Conservation (phyloP, 2,329 filamentous ascomycete genomes). For the Metarhizium sp. region DNA sequence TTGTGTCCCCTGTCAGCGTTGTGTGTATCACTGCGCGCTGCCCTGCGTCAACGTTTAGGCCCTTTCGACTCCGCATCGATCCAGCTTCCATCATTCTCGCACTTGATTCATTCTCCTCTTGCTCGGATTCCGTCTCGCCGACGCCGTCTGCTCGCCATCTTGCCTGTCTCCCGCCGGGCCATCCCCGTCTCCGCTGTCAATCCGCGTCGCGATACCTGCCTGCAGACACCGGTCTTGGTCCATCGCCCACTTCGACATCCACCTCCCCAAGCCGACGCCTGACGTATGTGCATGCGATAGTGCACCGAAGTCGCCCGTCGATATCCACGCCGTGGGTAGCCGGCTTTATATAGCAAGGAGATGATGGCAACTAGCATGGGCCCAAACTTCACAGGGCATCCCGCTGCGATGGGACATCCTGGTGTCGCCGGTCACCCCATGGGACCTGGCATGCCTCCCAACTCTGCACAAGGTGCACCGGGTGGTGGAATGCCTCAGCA, state of each 20-base stretch:
- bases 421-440: conserved; percentile 59
- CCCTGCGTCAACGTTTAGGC: conserved; percentile 4
- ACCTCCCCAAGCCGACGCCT: conserved; percentile 2
- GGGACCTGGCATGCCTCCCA: conserved; percentile 54
- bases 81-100: neutral
- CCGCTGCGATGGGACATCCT: conserved; percentile 62
- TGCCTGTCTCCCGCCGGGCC: neutral
- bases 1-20: conserved; percentile 3
- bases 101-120: neutral
- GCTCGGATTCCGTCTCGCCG: neutral
- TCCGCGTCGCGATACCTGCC: conserved; percentile 9
- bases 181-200: conserved; percentile 3
- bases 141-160: neutral
- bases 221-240: neutral
- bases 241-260: conserved; percentile 2
- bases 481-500: conserved; percentile 58
- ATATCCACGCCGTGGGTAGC: conserved; percentile 53
- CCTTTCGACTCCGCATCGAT: conserved; percentile 1
- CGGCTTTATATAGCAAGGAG: conserved; percentile 28
- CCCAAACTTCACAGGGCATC: conserved; percentile 57
- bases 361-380: conserved; percentile 64
- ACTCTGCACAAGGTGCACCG: conserved; percentile 58
- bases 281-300: conserved; percentile 39
- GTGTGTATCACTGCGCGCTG: conserved; percentile 2
- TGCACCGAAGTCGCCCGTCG: conserved; percentile 33